Evolutionary conservation across 2,329 filamentous ascomycete species (phyloP), one percentile per base, ranked within the genome.

Genomic region (Emmonsia crescens): DNA sequence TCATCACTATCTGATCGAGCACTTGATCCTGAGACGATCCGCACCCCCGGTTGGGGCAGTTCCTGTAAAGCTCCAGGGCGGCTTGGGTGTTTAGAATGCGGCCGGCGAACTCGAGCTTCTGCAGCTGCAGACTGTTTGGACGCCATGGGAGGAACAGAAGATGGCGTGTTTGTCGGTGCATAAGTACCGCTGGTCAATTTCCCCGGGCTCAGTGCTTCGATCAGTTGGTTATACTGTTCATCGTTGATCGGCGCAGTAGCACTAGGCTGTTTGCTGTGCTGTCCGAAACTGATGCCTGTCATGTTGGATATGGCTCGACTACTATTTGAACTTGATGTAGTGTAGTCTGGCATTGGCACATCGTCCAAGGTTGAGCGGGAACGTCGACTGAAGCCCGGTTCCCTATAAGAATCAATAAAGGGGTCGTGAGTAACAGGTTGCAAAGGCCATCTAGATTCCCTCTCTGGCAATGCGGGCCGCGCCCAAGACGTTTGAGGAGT

Each of bases 301-400:
- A 75, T 72, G 63, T 70, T 73, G 31, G 76, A 78, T 48, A 76
- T 72, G 12, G 70, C 71, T 44, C 74, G 74, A 61, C 75, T 78
- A 64, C 72, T 72, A 29, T 69, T 68, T 10, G 74, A 75, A 56
- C 71, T 76, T 36, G 73, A 77, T n/a, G 65, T 69, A 27, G 68
- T 66, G 67, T 79, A 79, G 63, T 81, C 79, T 5, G 76, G 76
- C 79, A 81, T 81, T 31, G 78, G 75, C 19, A 78, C 65, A 63
- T 81, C 79, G 61, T 79, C 73, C 63, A 76, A 68, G 55, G 71
- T 73, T 62, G 75, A 73, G 64, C 72, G 71, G 52, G 70, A 67
- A 46, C 71, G 71, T 36, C 72, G 68, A 48, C 66, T 68, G 36
- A 52, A 19, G 29, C 55, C 54, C 19, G 59, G 49, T 33, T 73